Base-by-base conservation (phyloP, 2,329 filamentous ascomycete genomes). In the Penicillium freii region DNA sequence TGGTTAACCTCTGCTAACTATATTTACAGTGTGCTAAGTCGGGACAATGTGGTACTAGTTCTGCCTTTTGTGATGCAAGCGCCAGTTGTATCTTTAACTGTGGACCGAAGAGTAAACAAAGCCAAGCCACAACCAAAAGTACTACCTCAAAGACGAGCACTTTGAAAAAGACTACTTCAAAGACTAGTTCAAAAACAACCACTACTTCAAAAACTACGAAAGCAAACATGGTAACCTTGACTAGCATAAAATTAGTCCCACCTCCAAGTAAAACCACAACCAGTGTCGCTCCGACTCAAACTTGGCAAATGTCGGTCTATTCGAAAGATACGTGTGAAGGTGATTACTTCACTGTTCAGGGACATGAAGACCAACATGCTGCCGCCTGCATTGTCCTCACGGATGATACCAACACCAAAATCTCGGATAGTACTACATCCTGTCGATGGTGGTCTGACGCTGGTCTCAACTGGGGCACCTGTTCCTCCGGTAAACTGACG, bases 371-470 rank as follows among this genome's bases (percentile, higher is more conserved):
- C 15, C 10, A 54, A 1, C 4, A 25, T 5, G 8, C 3, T 5
- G 29, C 13, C 5, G n/a, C 8, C 7, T 57, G 55, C 17, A 31
- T 57, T 10, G 9, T 36, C 7, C 36, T 57, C 21, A 11, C 29
- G 0, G 44, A 25, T 1, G 11, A 48, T 29, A 54, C 19, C 31
- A 6, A 36, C 5, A 54, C 50, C 10, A 21, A 54, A 6, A 48
- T 57, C 19, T 21, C 21, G 25, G 38, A 48, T n/a, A 19, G 21
- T 5, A 44, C 27, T 8, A 47, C 43, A 0, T 57, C 55, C n/a
- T 57, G 55, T n/a, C 51, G 55, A 21, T 48, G 44, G 51, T 57
- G 51, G 50, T 39, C 27, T n/a, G 21, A 57, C 0, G 31, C 8
- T 4, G 55, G 55, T 7, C 38, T 44, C 15, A 38, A 43, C 4